Base-by-base conservation (phyloP, 306 rosid species). In the Prunus kanzakura region DNA sequence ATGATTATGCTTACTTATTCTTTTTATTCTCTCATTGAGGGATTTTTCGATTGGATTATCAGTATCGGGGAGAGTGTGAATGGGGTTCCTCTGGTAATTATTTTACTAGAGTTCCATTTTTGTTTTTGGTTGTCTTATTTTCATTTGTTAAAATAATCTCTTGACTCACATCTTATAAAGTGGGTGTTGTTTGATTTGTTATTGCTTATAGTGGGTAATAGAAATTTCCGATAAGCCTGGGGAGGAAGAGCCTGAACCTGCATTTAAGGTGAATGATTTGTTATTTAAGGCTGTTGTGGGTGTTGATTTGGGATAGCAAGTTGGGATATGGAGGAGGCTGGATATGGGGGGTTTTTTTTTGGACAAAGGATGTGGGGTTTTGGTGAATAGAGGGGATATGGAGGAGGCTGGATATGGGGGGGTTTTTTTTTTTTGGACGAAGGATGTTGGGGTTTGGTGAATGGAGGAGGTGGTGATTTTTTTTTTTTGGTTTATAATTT, bases 211-310 rank as follows among this genome's bases (percentile, higher is more conserved):
- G 98, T 92, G 89, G 98, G 98, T 87, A 69, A 95, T 95, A 72
- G 98, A 95, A 89, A 92, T 95, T 84, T 92, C 98, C 70, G 97
- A 92, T 89, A 92, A 88, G 86, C 93, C 97, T 1, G 97, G 98
- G 56, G 85, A 86, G 79, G 90, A 89, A 82, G 98, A 95, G 82
- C 75, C 90, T 56, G 87, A 95, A 78, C 97, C 98, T 83, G 97
- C 98, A 62, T 95, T 95, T 86, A 95, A 95, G 97, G 98, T 84
- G 83, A 89, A 76, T 82, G 75, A 52, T 84, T 49, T 74, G 52
- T 35, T 60, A 70, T 63, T 70, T 81, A 13, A 23, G 27, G 27
- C 27, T 25, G 27, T 25, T 25, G 27, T 25, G 27, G 27, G 27
- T 25, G 27, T 25, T 25, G 27, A 25, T 25, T 25, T 25, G 27